Percentiles rank a stretch among this genome's conserved stretches.
phyloP scores from a whole-genome alignment of 768 basidiomycete genomes.

The Candolleomyces eurysporus region DNA sequence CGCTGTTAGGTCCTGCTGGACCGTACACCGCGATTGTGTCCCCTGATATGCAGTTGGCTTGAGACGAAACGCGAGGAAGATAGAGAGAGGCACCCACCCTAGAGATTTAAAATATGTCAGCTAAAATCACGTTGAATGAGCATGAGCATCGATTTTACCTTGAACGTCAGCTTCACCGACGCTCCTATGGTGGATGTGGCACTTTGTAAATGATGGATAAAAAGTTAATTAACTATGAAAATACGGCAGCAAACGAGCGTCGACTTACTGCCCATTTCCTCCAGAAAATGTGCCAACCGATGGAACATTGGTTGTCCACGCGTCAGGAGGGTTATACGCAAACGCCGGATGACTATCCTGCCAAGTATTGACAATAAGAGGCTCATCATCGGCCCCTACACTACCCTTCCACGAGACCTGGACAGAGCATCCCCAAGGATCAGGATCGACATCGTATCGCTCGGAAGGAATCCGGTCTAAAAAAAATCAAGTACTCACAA shows the following conservation, averaged over 20 bases:
- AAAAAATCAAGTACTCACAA: constrained; percentile 20
- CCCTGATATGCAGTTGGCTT: constrained; percentile 3
- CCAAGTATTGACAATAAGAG: constrained; percentile 20
- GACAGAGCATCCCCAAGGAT: neutral
- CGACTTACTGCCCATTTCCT: constrained; percentile 14
- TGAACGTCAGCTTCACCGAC: constrained; percentile 13
- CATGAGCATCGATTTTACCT: constrained; percentile 3
- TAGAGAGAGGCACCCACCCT: neutral
- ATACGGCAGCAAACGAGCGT: too few species aligned
- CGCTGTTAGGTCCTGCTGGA: constrained; percentile 12
- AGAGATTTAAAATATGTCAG: neutral
- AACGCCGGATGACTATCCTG: constrained; percentile 23
- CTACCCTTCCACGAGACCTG: constrained; percentile 19
- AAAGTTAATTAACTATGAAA: too few species aligned
- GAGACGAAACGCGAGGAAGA: neutral
- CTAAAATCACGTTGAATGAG: neutral
- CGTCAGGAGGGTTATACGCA: constrained; percentile 16
- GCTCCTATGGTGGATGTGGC: constrained; percentile 8
- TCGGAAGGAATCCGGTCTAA: too few species aligned
- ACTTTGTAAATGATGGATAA: neutral
- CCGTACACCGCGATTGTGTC: constrained; percentile 19
- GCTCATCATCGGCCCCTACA: constrained; percentile 19
- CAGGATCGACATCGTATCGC: neutral
- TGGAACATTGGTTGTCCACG: constrained; percentile 11
- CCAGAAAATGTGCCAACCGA: constrained; percentile 12